A percentile compares a stretch with the other conserved stretches of the same genome.
phyloP scores from a whole-genome alignment of 306 rosid species.

The Cyamopsis tetragonoloba region DNA sequence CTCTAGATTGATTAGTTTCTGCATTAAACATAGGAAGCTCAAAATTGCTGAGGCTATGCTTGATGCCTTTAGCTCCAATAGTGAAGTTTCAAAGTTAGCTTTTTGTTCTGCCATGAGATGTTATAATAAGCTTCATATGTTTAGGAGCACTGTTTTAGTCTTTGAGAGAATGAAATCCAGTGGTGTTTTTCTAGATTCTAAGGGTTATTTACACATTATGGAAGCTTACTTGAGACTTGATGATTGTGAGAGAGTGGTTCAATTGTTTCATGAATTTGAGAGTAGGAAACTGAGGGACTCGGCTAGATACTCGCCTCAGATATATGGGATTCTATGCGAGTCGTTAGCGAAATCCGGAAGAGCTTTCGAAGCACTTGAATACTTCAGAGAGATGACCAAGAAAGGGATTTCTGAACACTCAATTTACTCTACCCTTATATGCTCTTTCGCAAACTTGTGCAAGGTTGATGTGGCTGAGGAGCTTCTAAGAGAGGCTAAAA shows the following conservation, averaged over 20 bases:
- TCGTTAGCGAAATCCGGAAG: constrained; percentile 45
- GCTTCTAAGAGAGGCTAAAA: constrained; percentile 47
- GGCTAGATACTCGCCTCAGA: constrained; percentile 24
- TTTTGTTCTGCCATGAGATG: constrained; percentile 53
- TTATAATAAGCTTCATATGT: constrained; percentile 74
- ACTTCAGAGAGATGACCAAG: constrained; percentile 41
- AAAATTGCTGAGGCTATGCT: constrained; percentile 44
- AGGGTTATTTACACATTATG: constrained; percentile 49
- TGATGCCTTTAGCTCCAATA: constrained; percentile 27
- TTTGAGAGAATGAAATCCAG: constrained; percentile 37
- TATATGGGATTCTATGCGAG: constrained; percentile 44
- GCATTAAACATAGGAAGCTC: constrained; percentile 58
- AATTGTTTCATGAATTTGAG: constrained; percentile 44
- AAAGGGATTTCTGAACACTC: constrained; percentile 36
- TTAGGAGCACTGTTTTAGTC: constrained; percentile 42
- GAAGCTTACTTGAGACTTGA: constrained; percentile 52
- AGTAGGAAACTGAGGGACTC: constrained; percentile 25
- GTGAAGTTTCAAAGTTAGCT: constrained; percentile 37
- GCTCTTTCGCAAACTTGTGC: constrained; percentile 44
- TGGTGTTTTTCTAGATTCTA: constrained; percentile 31
- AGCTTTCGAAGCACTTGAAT: constrained; percentile 57
- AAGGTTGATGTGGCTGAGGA: constrained; percentile 49
- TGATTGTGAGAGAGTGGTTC: constrained; percentile 40
- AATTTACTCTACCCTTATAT: constrained; percentile 56
- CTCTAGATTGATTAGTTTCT: constrained; percentile 46